Base-by-base conservation (phyloP, 257 asterid species). In the Capsicum rhomboideum region DNA sequence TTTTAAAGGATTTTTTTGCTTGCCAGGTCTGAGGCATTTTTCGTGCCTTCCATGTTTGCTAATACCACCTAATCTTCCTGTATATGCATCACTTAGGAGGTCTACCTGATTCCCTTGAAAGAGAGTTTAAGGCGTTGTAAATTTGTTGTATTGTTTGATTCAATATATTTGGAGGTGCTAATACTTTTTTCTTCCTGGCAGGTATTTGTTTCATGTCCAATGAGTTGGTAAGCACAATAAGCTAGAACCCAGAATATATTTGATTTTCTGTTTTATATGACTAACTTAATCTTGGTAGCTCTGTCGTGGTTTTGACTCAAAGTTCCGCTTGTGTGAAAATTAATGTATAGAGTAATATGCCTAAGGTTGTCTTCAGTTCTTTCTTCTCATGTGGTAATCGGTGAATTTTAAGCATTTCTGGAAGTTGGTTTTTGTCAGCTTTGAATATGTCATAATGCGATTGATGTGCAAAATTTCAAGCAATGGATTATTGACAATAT, bases 131-230 rank as follows among this genome's bases (percentile, higher is more conserved):
- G 17, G 16, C 16, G 26, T 68, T 37, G 50, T 34, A 37, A 37
- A 28, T 26, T 80, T 23, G 10, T 46, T 68, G 34, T 53, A 82
- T 21, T 82, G 29, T 10, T 8, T 72, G 69, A 23, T 50, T 29
- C 42, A 46, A 16, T 10, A 40, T 78, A 55, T 68, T 67, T 34
- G 84, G 80, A 87, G 79, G 23, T 40, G 29, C 85, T 89, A 55
- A 87, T 81, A 9, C 28, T 61, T 50, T 81, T 87, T 56, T 86
- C 66, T 50, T 42, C 58, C 3, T 88, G 91, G 46, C 97, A 97
- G 99, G 99, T 85, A 90, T 97, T 86, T 97, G 98, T 89, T 95
- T 95, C 59, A 93, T 93, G 97, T 95, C 99, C 82, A 97, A 93
- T 90, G 99, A 97, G 82, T 83, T 97, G 98, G 99, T 97, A 92